Evolutionary conservation across 2,329 filamentous ascomycete species (phyloP), one percentile per base, ranked within the genome.

Genomic region (Pyrenophora graminea): DNA sequence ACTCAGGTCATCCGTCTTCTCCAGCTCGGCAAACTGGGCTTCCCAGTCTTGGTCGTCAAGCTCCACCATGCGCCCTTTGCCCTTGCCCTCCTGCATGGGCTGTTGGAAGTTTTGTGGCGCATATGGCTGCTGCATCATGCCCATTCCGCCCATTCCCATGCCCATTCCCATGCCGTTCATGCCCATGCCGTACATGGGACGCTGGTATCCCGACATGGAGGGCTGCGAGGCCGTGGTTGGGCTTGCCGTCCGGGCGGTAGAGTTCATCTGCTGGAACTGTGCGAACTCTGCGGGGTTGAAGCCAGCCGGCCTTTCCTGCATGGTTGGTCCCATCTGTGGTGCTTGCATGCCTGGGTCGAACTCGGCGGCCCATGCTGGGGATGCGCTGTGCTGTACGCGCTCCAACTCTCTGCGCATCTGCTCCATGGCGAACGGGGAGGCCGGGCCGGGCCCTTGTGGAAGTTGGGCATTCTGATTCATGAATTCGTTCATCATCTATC

Each of bases 21-120:
- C 90, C 70, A 97, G 86, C 74, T 94, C 85, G 50, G 91, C 89
- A 73, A 99, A 99, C 73, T 97, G 91, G 64, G 91, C 90, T 75
- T 97, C 93, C 94, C 94, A 97, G 69, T 96, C 88, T 67, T 88
- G 74, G 64, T 99, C 93, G 70, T 97, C 91, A 19, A 97, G 83
- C 77, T 97, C 94, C 10, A 97, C 87, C 77, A 97, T 84, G 31
- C 83, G 78, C 5, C 79, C 85, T 74, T 95, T 96, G 33, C 89
- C 92, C 72, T 97, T 97, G 52, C 89, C 90, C 8, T 78, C 76
- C 58, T 77, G 70, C 51, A 75, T 67, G 31, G 74, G 74, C 55
- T 66, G 64, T 61, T 80, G 78, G 66, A 79, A 76, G 38, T 73
- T 73, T 66, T 80, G 76, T 10, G 73, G 74, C 13, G 68, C 74